A percentile compares a stretch with the other conserved stretches of the same genome.
These are phyloP conservation scores for Penicillium canescens DNA, from an alignment of 495 filamentous ascomycete genomes.

Conservation along the genomic window DNA sequence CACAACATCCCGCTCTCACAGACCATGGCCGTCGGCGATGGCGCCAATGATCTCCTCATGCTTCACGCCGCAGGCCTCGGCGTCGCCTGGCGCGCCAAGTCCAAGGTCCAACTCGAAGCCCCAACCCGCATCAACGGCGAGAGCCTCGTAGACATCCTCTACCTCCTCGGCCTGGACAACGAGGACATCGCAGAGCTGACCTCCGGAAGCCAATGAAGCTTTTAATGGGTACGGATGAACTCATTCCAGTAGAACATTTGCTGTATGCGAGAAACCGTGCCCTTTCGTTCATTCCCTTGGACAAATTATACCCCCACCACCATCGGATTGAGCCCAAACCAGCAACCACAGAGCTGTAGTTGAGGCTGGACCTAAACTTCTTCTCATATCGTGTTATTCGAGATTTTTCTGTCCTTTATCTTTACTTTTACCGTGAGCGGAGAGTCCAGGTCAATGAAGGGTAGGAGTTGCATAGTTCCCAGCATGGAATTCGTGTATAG, in stretches of 20 bases:
- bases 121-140: slow-evolving; percentile 78
- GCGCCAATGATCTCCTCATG: slow-evolving; percentile 95
- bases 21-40: slow-evolving; percentile 86
- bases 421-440: background rate
- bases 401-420: background rate
- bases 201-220: slow-evolving; percentile 16
- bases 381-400: background rate
- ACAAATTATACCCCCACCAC: slow-evolving; percentile 2
- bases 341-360: background rate
- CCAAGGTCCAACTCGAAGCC: slow-evolving; percentile 83
- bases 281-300: background rate
- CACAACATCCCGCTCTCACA: slow-evolving; percentile 72
- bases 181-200: slow-evolving; percentile 60
- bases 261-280: background rate
- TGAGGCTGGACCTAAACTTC: background rate
- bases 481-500: background rate
- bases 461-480: slow-evolving; percentile 2
- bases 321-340: background rate
- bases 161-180: slow-evolving; percentile 75
- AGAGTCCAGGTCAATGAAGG: background rate
- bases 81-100: slow-evolving; percentile 93
- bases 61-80: slow-evolving; percentile 85
- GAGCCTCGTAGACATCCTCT: slow-evolving; percentile 77
- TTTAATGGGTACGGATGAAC: background rate
- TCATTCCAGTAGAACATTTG: background rate